phyloP scores from a whole-genome alignment of 768 basidiomycete genomes.

The Candolleomyces aberdarensis region DNA sequence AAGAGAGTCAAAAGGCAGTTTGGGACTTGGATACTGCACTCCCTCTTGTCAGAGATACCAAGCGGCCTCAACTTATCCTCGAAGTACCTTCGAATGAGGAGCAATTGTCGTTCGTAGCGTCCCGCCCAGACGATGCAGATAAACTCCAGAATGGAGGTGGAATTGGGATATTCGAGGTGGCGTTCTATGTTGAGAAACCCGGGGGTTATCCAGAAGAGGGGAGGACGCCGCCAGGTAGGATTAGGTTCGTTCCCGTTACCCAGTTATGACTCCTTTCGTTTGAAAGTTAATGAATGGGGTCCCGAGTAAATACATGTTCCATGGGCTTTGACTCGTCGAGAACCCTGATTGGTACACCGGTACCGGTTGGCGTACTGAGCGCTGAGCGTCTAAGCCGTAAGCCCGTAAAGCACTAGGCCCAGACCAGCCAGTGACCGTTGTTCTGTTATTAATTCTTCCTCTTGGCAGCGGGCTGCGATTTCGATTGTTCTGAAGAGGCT shows the following conservation, averaged over 20 bases:
- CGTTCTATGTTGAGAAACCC: neutral
- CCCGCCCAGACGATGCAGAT: neutral
- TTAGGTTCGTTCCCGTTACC: neutral
- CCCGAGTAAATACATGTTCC: too few species aligned
- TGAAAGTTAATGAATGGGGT: too few species aligned
- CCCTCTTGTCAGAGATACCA: neutral
- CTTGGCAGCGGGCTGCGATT: too few species aligned
- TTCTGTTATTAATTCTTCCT: too few species aligned
- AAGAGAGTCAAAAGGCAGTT: neutral
- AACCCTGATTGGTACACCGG: too few species aligned
- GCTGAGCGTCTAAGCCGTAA: too few species aligned
- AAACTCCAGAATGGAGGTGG: neutral
- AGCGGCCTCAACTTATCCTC: neutral
- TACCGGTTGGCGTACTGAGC: too few species aligned
- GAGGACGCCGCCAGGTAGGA: neutral
- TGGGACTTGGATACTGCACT: constrained; percentile 5
- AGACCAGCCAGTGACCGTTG: too few species aligned
- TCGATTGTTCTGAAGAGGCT: too few species aligned
- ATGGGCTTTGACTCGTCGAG: too few species aligned
- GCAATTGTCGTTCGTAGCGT: neutral
- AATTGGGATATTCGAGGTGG: constrained; percentile 5
- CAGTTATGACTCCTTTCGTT: too few species aligned
- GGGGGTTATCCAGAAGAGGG: neutral
- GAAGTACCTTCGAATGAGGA: neutral
- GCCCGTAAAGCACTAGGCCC: too few species aligned